Evolutionary conservation across 2,329 filamentous ascomycete species (phyloP), one percentile per base, ranked within the genome.

Genomic region (Cladophialophora immunda): DNA sequence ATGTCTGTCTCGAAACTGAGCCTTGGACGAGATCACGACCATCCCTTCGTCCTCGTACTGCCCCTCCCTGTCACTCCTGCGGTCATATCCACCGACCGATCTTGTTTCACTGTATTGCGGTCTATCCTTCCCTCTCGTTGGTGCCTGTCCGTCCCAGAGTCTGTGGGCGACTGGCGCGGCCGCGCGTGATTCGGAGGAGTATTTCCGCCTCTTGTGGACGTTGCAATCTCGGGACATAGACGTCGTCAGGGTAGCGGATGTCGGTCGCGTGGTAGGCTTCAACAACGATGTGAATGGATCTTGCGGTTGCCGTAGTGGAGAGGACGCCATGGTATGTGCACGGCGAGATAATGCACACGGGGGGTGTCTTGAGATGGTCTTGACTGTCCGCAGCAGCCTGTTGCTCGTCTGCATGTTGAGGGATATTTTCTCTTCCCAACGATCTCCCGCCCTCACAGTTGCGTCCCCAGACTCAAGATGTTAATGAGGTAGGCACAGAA

Each of bases 201-300:
- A 66, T 68, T 45, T 66, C 27, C 66, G 66, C 38, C 47, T 54
- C 36, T 66, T 65, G 47, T 32, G 53, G 30, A 54, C 41, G 41
- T 66, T 58, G 29, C 58, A 5, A 52, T 60, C 55, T 53, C 19
- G 29, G 25, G n/a, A 17, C 15, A 13, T 19, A 25, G 25, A 34
- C 5, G 22, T 25, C 27, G 19, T n/a, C 25, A 58, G 27, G 19
- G 11, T 8, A 17, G 19, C 17, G 17, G 32, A 8, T 22, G 19
- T 38, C 25, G 34, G 22, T 30, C 27, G 34, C 19, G 34, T 17
- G n/a, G 36, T 19, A 8, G 38, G 36, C 19, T n/a, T 58, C 32
- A 30, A 47, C 56, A 32, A n/a, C 4, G 19, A 13, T 25, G 9
- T 25, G 45, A 50, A 22, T 50, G 45, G 34, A n/a, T 11, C 19